phyloP scores from a whole-genome alignment of 1,284 basidiomycete genomes.

The Lignosus rhinocerotis region DNA sequence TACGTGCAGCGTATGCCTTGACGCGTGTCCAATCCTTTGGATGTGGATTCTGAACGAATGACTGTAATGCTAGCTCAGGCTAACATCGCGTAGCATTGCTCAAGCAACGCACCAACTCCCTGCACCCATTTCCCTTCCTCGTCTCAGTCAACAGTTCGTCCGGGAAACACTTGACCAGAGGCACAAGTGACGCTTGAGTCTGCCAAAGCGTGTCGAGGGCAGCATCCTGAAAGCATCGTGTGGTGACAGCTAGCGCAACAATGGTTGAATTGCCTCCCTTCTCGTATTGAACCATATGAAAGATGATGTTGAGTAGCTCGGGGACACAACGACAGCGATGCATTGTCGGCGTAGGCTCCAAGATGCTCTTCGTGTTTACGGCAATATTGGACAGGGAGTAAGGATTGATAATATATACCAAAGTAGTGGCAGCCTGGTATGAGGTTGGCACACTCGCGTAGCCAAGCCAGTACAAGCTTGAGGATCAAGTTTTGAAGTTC shows the following conservation, averaged over 20 bases:
- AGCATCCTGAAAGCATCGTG: conserved; percentile 14
- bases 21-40: conserved; percentile 17
- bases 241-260: conserved; percentile 16
- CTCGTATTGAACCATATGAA: conserved; percentile 2
- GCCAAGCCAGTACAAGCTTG: too few species aligned
- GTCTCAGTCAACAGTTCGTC: conserved; percentile 13
- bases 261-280: conserved; percentile 2
- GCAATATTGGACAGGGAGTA: too few species aligned
- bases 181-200: conserved; percentile 12
- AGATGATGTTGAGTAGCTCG: conserved; percentile 18
- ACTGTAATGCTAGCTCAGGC: not conserved
- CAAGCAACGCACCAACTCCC: conserved; percentile 6
- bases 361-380: not conserved
- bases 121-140: conserved; percentile 1
- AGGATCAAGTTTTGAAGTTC: too few species aligned
- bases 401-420: too few species aligned
- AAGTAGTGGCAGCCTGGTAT: too few species aligned
- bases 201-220: conserved; percentile 23
- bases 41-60: conserved; percentile 5
- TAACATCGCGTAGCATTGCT: not conserved
- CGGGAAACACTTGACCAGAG: conserved; percentile 22
- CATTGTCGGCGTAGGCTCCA: not conserved
- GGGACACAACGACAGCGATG: conserved; percentile 16
- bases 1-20: conserved; percentile 16
- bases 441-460: too few species aligned